A percentile compares a stretch with the other conserved stretches of the same genome.
phyloP scores from a whole-genome alignment of 1,284 basidiomycete species.

The Cryptococcus sp. region DNA sequence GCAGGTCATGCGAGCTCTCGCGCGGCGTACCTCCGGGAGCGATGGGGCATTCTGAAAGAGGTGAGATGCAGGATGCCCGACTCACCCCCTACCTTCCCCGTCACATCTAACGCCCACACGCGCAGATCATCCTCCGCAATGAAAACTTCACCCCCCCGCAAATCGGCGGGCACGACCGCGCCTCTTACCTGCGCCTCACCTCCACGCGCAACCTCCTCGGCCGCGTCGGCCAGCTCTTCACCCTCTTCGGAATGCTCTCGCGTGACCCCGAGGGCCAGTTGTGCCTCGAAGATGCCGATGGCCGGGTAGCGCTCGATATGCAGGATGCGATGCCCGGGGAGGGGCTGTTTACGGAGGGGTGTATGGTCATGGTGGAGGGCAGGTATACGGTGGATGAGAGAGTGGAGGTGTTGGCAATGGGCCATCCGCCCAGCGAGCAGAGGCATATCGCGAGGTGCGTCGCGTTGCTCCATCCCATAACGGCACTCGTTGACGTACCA shows the following conservation, averaged over 20 bases:
- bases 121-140: conserved; percentile 73
- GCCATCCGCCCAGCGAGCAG: conserved; percentile 93
- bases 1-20: conserved; percentile 77
- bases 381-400: conserved; percentile 91
- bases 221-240: conserved; percentile 81
- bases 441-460: conserved; percentile 71
- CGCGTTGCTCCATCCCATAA: background rate
- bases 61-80: conserved; percentile 41
- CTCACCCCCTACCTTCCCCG: background rate
- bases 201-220: conserved; percentile 96
- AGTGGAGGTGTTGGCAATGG: conserved; percentile 86
- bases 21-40: conserved; percentile 69
- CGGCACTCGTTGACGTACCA: background rate
- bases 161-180: conserved; percentile 76
- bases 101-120: background rate
- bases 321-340: conserved; percentile 88
- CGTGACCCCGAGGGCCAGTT: conserved; percentile 85
- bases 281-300: conserved; percentile 91
- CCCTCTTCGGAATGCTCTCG: conserved; percentile 89
- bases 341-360: conserved; percentile 94
- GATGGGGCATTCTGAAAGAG: conserved; percentile 82
- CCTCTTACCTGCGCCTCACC: conserved; percentile 80
- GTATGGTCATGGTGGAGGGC: conserved; percentile 90
- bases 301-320: conserved; percentile 83
- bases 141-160: conserved; percentile 96